A percentile compares a stretch with the other conserved stretches of the same genome.
phyloP scores from a whole-genome alignment of 306 rosid genomes.

The Corylus americana region DNA sequence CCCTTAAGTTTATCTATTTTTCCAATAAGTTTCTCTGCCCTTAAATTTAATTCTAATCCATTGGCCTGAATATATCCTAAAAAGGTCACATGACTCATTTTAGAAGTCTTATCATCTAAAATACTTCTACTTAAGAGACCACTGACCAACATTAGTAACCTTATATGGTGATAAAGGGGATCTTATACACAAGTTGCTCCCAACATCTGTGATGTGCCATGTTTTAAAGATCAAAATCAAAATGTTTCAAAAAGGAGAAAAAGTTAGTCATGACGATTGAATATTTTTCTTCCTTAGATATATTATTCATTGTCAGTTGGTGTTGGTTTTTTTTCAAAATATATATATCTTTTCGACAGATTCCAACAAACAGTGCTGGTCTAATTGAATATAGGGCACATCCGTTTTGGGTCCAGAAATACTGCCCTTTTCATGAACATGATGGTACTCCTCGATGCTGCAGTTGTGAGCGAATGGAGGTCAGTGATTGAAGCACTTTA shows the following conservation, averaged over 20 bases:
- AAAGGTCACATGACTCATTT: background rate
- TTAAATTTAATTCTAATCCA: background rate
- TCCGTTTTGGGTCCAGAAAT: constrained; percentile 97
- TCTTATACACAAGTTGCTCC: background rate
- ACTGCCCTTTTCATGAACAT: constrained; percentile 94
- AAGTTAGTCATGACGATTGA: background rate
- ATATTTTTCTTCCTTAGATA: constrained; percentile 14
- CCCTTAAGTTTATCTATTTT: background rate
- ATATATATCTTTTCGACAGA: constrained; percentile 77
- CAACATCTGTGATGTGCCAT: background rate
- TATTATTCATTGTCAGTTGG: constrained; percentile 48
- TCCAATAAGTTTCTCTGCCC: too few species aligned
- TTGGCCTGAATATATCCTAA: background rate
- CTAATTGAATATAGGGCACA: constrained; percentile 99
- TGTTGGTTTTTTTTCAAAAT: constrained; percentile 50
- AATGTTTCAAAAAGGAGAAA: background rate
- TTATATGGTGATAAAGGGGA: background rate
- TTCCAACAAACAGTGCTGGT: constrained; percentile 99
- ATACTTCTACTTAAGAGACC: background rate
- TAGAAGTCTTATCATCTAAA: background rate
- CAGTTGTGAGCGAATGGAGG: constrained; percentile 99
- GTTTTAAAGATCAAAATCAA: background rate
- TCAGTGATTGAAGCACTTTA: constrained; percentile 34
- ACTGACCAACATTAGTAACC: background rate
- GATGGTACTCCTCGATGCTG: constrained; percentile 94